Base-by-base conservation (phyloP, 805 yeast genomes). In the Saccharomycopsis sp. region DNA sequence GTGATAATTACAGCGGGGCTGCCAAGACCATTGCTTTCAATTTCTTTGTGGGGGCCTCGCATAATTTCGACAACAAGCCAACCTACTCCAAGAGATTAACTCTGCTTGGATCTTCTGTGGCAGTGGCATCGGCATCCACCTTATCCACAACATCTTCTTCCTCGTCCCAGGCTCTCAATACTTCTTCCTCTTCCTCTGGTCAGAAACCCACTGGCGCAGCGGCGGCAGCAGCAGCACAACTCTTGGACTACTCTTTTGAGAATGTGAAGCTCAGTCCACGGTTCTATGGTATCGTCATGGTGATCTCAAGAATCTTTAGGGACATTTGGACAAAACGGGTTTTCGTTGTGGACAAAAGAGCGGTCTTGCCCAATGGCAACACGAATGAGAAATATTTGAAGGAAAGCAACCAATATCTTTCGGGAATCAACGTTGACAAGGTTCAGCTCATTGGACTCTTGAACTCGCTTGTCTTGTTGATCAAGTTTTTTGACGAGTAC, bases 211-310 rank as follows among this genome's bases (percentile, higher is more conserved):
- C n/a, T n/a, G n/a, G n/a, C n/a, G n/a, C n/a, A n/a, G n/a, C n/a
- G n/a, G n/a, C n/a, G n/a, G n/a, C n/a, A n/a, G n/a, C n/a, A n/a
- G n/a, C n/a, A n/a, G n/a, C n/a, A n/a, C n/a, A n/a, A n/a, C n/a
- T n/a, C n/a, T 56, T 61, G 50, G 67, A 65, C 53, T 58, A 53
- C 30, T 55, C 72, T 27, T 68, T 80, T 37, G 83, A 79, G 48
- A 80, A 78, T 56, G 95, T 89, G n/a, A 75, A 83, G 22, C 69
- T 92, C 46, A 84, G 95, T 60, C 94, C 95, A 51, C 68, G 96
- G 50, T 87, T 88, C 53, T 88, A 85, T 57, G 97, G 96, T 35
- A 73, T 85, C 13, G 79, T 89, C 10, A 68, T 86, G 19, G 71
- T 87, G 44, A 65, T 87, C 23, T 71, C 95, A 1, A 72, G 97